Conservation (phyloP, 306 rosid genomes). For the Sindora glabra region DNA sequence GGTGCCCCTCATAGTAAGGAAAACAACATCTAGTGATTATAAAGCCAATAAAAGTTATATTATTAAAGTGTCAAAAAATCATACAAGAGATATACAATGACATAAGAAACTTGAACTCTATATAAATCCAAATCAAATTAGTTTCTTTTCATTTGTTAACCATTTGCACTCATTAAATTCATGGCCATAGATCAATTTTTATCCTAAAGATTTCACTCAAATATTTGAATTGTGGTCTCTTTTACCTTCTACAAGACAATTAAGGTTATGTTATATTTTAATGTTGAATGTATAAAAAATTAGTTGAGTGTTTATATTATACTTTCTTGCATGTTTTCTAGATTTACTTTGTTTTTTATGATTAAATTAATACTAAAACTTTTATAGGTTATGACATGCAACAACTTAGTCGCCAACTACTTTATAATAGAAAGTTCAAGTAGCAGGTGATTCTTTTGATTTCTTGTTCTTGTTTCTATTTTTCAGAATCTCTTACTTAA, state of each 20-base stretch:
- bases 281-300: neutral
- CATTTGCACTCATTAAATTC: too few species aligned
- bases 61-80: neutral
- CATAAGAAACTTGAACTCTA: neutral
- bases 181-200: neutral
- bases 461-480: too few species aligned
- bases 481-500: neutral
- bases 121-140: neutral
- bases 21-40: neutral
- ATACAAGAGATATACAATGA: neutral
- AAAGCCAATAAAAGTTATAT: neutral
- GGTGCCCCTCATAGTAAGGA: neutral
- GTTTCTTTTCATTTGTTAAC: neutral
- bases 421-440: conserved; percentile 37
- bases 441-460: conserved; percentile 46
- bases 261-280: too few species aligned
- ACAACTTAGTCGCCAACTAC: conserved; percentile 75
- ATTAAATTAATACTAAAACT: conserved; percentile 15
- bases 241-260: too few species aligned
- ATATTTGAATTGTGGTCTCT: too few species aligned
- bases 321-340: too few species aligned
- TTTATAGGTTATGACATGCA: conserved; percentile 27
- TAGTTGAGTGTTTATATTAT: neutral
- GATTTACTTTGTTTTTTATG: neutral
- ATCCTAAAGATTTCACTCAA: too few species aligned